These are phyloP conservation scores for Apophysomyces variabilis DNA, from an alignment of 371 early-diverging fungal genomes.

Conservation along the genomic window DNA sequence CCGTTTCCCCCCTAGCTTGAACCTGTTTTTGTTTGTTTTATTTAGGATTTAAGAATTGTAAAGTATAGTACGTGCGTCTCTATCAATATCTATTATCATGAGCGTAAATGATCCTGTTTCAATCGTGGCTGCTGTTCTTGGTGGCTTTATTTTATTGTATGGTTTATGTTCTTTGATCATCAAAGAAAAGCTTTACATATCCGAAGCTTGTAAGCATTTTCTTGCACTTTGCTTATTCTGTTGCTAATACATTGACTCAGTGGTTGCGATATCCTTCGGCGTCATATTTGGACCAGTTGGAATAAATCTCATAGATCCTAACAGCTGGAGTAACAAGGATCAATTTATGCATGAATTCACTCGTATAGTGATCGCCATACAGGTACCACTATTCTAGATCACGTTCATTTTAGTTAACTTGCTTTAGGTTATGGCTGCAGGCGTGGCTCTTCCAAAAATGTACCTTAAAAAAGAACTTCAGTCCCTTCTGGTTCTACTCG, in stretches of 20 bases:
- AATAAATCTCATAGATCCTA: conserved; percentile 45
- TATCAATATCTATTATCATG: background rate
- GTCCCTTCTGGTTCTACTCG: conserved; percentile 70
- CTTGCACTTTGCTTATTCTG: background rate
- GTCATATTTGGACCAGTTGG: conserved; percentile 81
- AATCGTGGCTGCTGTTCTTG: conserved; percentile 54
- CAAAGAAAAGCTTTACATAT: conserved; percentile 89
- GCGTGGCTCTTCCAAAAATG: conserved; percentile 60
- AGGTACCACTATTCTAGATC: conserved; percentile 34
- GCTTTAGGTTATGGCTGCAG: conserved; percentile 80
- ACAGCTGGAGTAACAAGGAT: conserved; percentile 44
- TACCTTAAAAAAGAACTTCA: conserved; percentile 62
- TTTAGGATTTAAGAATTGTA: too few relatives aligned
- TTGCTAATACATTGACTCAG: conserved; percentile 25
- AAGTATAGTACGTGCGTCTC: too few relatives aligned
- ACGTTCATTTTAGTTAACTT: background rate
- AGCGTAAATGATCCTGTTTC: conserved; percentile 18
- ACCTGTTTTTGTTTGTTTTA: too few relatives aligned
- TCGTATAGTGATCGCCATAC: conserved; percentile 81
- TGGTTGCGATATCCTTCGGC: conserved; percentile 85
- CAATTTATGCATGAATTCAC: conserved; percentile 68
- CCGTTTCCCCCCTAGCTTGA: too few relatives aligned
- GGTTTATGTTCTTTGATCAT: conserved; percentile 85
- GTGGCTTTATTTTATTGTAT: conserved; percentile 84
- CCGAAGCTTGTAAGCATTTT: conserved; percentile 77